Base-by-base conservation (phyloP, 2,329 filamentous ascomycete genomes). In the Aspergillus eucalypticola region DNA sequence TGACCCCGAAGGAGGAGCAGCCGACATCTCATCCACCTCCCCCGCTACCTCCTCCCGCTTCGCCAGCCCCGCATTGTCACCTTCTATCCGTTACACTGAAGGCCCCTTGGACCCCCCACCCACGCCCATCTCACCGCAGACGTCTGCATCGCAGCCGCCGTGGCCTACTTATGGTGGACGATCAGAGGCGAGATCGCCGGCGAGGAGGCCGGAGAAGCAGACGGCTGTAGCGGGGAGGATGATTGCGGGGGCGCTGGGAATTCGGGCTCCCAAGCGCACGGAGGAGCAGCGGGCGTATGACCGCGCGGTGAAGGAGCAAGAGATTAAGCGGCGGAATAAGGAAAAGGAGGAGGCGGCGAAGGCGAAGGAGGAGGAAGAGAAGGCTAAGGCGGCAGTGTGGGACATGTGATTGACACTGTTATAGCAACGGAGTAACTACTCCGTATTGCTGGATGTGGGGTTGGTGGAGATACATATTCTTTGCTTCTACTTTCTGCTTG, bases 231-330 rank as follows among this genome's bases (percentile, higher is more conserved):
- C 95, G 5, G 86, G 90, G 63, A 83, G 95, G 60, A 84, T 99
- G 85, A 98, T 99, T 73, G 92, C 92, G 0, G 90, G 90, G 3
- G 92, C 91, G 0, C 79, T 98, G 66, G 95, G 95, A 0, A 85
- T 97, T 57, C 87, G 88, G 70, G 87, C 88, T 35, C 91, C 92
- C 32, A 89, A 86, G 79, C 85, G 88, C 75, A 97, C 92, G 1
- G 92, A 96, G 64, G 93, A 97, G 78, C 90, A 96, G 82, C 85
- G 84, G 68, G 90, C 91, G 56, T 98, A 95, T 74, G 93, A 98
- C 70, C 86, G 84, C 66, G 89, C 90, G 1, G 81, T 95, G 62
- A 87, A 89, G 69, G 90, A 96, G 77, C 90, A 94, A 78, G 94
- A 96, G 82, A 88, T 87, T 69, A 92, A 87, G 80, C 85, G 86